Evolutionary conservation across 139 green algal genomes (phyloP).

Genomic region (Volvox reticuliferus): DNA sequence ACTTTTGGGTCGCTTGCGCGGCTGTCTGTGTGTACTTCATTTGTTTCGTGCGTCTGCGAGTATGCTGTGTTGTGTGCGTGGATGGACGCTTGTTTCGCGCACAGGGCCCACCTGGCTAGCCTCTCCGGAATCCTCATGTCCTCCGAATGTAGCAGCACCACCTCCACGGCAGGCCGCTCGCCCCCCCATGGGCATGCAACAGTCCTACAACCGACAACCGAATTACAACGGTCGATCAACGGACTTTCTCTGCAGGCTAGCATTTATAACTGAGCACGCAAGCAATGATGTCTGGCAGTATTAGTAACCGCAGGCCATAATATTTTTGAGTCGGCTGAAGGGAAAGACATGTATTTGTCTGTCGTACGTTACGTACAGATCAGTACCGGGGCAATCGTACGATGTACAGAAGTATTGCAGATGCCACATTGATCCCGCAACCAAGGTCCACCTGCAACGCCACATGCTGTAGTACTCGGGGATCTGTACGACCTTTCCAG

Average conservation of each 20-base stretch:
- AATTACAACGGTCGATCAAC: background rate
- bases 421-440: background rate
- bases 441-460: conserved; percentile 21
- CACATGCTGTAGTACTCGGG: conserved; percentile 60
- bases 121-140: conserved; percentile 81
- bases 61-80: no score
- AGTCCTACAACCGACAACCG: conserved; percentile 42
- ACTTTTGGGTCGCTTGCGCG: no score
- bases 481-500: conserved; percentile 40
- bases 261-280: background rate
- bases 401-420: no score
- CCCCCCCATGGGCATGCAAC: conserved; percentile 69
- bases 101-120: conserved; percentile 17
- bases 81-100: no score
- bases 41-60: no score
- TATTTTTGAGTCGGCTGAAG: no score
- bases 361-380: no score
- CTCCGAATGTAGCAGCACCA: conserved; percentile 81
- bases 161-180: conserved; percentile 69
- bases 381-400: no score
- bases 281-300: no score
- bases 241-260: background rate
- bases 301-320: no score
- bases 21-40: no score
- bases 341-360: no score